phyloP scores from a whole-genome alignment of 352 stramenopile species.

The Globisporangium mamillatum region DNA sequence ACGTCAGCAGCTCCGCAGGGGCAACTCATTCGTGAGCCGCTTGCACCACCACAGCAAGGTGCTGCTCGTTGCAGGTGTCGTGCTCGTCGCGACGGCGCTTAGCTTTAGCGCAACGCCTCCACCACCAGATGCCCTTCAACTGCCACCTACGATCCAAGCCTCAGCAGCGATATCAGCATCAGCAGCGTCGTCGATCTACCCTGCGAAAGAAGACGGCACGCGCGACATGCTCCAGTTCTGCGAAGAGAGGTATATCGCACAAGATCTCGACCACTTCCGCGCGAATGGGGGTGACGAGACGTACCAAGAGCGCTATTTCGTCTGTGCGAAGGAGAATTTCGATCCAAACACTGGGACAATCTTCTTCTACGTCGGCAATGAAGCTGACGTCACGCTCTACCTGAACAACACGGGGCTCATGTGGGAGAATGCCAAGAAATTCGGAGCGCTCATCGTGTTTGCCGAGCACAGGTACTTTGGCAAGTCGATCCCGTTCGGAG shows the following conservation, averaged over 20 bases:
- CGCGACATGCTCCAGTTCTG: slow-evolving; percentile 54
- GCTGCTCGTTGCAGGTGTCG: background rate
- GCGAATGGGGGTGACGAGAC: slow-evolving; percentile 33
- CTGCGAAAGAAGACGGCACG: slow-evolving; percentile 22
- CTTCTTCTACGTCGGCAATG: background rate
- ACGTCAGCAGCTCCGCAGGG: background rate
- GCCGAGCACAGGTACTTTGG: slow-evolving; percentile 80
- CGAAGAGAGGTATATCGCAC: slow-evolving; percentile 67
- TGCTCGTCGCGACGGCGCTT: slow-evolving; percentile 1
- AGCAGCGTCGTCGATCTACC: background rate
- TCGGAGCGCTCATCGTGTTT: slow-evolving; percentile 59
- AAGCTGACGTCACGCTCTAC: background rate
- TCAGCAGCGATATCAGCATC: background rate
- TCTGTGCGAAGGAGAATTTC: slow-evolving; percentile 36
- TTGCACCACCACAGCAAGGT: slow-evolving; percentile 1
- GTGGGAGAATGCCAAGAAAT: background rate
- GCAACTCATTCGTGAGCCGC: slow-evolving; percentile 4
- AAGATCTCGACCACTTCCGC: slow-evolving; percentile 78
- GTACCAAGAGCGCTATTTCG: slow-evolving; percentile 88
- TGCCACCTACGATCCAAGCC: background rate
- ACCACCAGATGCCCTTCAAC: background rate
- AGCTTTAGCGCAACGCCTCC: background rate
- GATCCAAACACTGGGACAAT: slow-evolving; percentile 9
- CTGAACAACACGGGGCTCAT: slow-evolving; percentile 3
- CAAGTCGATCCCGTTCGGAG: slow-evolving; percentile 58